Evolutionary conservation across 148 eudicot species (phyloP), one percentile per base, ranked within the genome.

Genomic region (Silene conica): DNA sequence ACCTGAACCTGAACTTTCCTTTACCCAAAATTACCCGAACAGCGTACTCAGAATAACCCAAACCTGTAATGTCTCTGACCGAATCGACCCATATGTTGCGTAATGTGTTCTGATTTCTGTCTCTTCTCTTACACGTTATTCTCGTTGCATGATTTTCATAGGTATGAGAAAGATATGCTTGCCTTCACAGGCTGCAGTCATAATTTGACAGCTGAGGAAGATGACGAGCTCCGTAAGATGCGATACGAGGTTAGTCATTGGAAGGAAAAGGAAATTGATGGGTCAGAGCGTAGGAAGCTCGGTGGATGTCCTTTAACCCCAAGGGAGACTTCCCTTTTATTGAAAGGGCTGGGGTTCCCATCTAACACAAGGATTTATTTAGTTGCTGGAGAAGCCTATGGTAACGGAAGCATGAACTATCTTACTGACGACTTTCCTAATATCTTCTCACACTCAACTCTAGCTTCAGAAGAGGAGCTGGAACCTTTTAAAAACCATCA

Each of bases 121-220:
- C 1, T 38, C 55, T 56, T 14, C 41, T 43, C 76, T 19, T 28
- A 20, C 16, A 12, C 23, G 38, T 71, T 57, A 34, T 58, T 69
- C 15, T 63, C 10, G 46, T 74, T 28, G 46, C 31, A 25, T 69
- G 59, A 66, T 12, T 13, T 50, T 3, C 16, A 50, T 80, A 95
- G 99, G 89, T 95, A 95, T 69, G 99, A 95, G 88, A 95, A 95
- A 84, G 99, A 95, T 82, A 95, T 95, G 99, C 99, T 95, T 69
- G 92, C 99, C 77, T 95, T 95, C 80, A 95, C 99, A 4, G 97
- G 99, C 21, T 95, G 99, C 84, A 90, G 96, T 72, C 97, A 92
- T 73, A 87, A 84, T 81, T 80, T 92, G 85, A 95, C 96, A 19
- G 76, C 77, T 16, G 96, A 90, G 77, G 99, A 92, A 84, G 90